Percentiles rank a stretch among this genome's conserved stretches.
Conservation (phyloP, 441 rosid genomes). For the Corymbia citriodora region DNA sequence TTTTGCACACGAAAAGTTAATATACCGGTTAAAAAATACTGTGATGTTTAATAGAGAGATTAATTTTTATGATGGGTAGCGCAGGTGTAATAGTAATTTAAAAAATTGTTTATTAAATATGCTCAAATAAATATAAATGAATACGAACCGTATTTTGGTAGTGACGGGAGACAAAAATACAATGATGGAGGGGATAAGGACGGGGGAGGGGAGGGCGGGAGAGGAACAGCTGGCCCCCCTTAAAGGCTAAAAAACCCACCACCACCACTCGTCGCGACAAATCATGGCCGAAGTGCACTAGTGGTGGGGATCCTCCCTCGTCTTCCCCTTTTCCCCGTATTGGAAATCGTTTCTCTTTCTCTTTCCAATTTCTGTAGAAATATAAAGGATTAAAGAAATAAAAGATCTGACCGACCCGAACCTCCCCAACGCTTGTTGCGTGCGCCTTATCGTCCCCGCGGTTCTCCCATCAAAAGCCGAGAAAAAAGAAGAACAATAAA, state of each 20-base stretch:
- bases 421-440: neutral
- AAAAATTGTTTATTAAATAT: too few species aligned
- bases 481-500: rapidly evolving
- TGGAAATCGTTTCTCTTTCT: neutral
- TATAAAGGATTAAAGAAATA: neutral
- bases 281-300: neutral
- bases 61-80: rapidly evolving
- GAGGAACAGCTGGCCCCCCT: neutral
- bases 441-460: neutral
- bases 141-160: too few species aligned
- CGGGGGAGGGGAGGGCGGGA: neutral
- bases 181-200: neutral
- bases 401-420: neutral
- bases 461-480: neutral
- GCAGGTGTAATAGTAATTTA: neutral
- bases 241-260: neutral
- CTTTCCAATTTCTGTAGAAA: neutral
- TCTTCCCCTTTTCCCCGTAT: neutral
- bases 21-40: neutral
- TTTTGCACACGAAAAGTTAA: rapidly evolving
- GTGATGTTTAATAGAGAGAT: too few species aligned
- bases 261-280: neutral
- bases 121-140: too few species aligned
- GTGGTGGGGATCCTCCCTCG: neutral
- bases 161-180: neutral